These are phyloP conservation scores for Paracamarosporium sp. DNA, from an alignment of 2,329 filamentous ascomycete genomes.

Conservation along the genomic window DNA sequence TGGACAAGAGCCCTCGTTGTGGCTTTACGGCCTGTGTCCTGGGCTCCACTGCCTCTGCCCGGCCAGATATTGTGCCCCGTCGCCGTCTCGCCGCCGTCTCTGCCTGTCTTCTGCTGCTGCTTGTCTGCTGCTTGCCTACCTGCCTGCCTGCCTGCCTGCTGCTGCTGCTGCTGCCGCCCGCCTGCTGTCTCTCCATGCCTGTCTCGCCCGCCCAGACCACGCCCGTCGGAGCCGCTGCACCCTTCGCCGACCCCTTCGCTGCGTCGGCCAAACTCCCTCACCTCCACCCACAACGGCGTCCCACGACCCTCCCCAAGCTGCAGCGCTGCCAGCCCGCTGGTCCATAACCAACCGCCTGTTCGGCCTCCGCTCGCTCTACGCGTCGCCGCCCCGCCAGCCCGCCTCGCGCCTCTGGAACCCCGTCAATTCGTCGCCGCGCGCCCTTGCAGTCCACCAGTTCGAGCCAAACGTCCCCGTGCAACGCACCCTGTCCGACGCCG, in stretches of 20 bases:
- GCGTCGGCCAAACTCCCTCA: neutral
- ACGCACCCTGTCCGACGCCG: constrained; percentile 36
- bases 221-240: constrained; percentile 6
- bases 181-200: constrained; percentile 2
- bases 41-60: neutral
- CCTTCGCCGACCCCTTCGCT: neutral
- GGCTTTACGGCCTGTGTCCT: neutral
- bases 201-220: constrained; percentile 14
- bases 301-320: constrained; percentile 32
- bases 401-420: constrained; percentile 66
- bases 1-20: neutral
- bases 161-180: too few species aligned
- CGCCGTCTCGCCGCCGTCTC: too few species aligned
- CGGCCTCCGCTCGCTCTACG: constrained; percentile 37
- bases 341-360: constrained; percentile 52
- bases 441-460: constrained; percentile 41
- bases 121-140: neutral
- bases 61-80: too few species aligned
- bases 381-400: constrained; percentile 42
- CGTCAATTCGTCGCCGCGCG: constrained; percentile 65
- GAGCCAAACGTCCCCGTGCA: constrained; percentile 54
- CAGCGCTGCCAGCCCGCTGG: constrained; percentile 46
- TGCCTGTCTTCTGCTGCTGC: neutral
- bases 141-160: neutral
- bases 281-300: constrained; percentile 29